These are phyloP conservation scores for Verbena officinalis DNA, from an alignment of 257 asterid genomes.

Conservation along the genomic window DNA sequence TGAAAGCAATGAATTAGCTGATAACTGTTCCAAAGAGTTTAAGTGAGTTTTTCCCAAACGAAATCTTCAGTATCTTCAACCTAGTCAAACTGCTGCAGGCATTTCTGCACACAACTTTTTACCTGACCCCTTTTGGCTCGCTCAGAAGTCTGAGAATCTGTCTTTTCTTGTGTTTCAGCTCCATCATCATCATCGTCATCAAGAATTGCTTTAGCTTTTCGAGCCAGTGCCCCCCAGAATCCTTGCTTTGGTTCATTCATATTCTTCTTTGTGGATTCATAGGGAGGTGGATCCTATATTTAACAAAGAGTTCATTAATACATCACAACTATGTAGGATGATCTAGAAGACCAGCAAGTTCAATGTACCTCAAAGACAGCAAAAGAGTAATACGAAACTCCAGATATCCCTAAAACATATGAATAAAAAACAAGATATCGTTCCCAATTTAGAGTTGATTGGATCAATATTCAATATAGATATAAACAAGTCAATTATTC, in stretches of 20 bases:
- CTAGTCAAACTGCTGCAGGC: conserved; percentile 17
- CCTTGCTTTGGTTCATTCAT: conserved; percentile 61
- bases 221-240: conserved; percentile 68
- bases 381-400: neutral
- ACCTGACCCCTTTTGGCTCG: conserved; percentile 48
- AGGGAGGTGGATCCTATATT: conserved; percentile 46
- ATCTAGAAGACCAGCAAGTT: conserved; percentile 5
- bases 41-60: neutral
- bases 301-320: conserved; percentile 12
- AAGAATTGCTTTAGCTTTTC: conserved; percentile 66
- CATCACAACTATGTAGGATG: conserved; percentile 4
- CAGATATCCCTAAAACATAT: neutral
- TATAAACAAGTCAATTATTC: neutral
- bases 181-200: conserved; percentile 59
- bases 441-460: neutral
- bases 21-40: conserved; percentile 2
- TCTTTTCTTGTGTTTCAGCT: conserved; percentile 38
- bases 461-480: neutral
- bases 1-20: conserved; percentile 2
- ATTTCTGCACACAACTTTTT: conserved; percentile 12
- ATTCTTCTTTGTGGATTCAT: conserved; percentile 47
- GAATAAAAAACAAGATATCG: neutral
- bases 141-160: conserved; percentile 39
- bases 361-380: neutral
- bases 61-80: neutral